Evolutionary conservation across 805 yeast genomes (phyloP), one percentile per base, ranked within the genome.

Genomic region (Candida anglica): DNA sequence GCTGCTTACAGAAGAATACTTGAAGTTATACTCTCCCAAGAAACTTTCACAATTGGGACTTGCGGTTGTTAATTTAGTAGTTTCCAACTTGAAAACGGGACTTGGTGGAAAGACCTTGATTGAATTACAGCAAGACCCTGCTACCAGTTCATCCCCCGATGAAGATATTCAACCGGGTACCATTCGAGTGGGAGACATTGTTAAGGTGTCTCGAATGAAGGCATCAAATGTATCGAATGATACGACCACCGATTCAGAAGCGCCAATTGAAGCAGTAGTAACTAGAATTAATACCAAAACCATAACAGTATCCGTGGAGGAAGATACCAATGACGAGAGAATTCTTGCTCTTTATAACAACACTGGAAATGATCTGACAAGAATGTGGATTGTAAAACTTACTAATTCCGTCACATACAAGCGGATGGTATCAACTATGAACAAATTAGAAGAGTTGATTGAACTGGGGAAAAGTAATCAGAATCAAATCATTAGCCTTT

Each of bases 341-440:
- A 61, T 79, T 2, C 55, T 77, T 17, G 53, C 55, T 9, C 56
- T 81, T 6, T 58, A 63, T 32, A 73, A 71, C 39, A 63, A 65
- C 33, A 61, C 69, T 2, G 52, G 48, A n/a, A 52, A 47, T 32
- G 69, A 62, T 29, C 39, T 37, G 28, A 48, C 48, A 3, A 66
- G 81, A 33, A 54, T 82, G 33, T 85, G 91, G 85, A 48, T 89
- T 1, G 81, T 78, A 10, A 77, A 82, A 47, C 56, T 81, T 19
- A 68, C 77, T 20, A 83, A 85, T 55, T 79, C 84, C 11, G 66
- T 81, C 17, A 81, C 93, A 0, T 81, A 81, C 51, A 80, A 80
- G 47, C 55, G 94, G 41, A 86, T 88, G 95, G 77, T 78, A 34
- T 77, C 81, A 9, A 78, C 93, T 1, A 66, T 87, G 77, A 69